Percentiles rank a stretch among this genome's conserved stretches.
Evolutionary conservation across 2,329 filamentous ascomycete genomes (phyloP).

Genomic region (Aspergillus latus): DNA sequence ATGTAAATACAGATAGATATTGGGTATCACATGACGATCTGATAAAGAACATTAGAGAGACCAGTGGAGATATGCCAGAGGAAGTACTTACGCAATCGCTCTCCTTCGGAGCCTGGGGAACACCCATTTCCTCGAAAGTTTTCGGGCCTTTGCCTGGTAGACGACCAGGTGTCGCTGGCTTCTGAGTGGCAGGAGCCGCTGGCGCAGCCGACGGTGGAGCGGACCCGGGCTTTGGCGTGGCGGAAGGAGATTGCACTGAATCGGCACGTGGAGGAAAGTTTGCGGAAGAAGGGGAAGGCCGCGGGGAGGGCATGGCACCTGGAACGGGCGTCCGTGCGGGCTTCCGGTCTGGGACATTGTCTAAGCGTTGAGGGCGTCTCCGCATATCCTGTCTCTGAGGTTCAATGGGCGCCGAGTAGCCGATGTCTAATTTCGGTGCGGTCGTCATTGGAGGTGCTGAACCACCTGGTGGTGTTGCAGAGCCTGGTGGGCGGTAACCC

Average conservation of each 20-base stretch:
- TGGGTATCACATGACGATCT: constrained; percentile 47
- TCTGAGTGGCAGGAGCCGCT: constrained; percentile 34
- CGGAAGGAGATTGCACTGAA: constrained; percentile 29
- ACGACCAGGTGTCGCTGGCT: constrained; percentile 35
- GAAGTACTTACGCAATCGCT: constrained; percentile 73
- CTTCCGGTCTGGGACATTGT: constrained; percentile 31
- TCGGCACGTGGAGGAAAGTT: constrained; percentile 36
- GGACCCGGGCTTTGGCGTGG: constrained; percentile 39
- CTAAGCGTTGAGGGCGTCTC: constrained; percentile 33
- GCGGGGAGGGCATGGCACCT: constrained; percentile 28
- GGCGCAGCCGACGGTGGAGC: constrained; percentile 2
- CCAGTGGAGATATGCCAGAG: background rate
- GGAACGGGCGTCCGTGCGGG: constrained; percentile 34
- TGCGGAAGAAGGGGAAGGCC: constrained; percentile 34
- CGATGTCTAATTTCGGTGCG: constrained; percentile 46
- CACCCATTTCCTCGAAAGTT: constrained; percentile 98
- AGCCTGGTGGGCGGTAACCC: constrained; percentile 35
- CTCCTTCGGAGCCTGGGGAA: constrained; percentile 79
- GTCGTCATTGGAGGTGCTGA: constrained; percentile 33
- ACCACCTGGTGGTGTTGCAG: constrained; percentile 33
- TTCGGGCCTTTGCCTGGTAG: constrained; percentile 74
- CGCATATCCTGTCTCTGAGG: constrained; percentile 30
- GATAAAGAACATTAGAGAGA: constrained; percentile 17
- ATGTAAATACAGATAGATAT: constrained; percentile 13
- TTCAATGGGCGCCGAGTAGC: constrained; percentile 49